Evolutionary conservation across 441 rosid species (phyloP), one percentile per base, ranked within the genome.

Genomic region (Eutrema salsugineum): DNA sequence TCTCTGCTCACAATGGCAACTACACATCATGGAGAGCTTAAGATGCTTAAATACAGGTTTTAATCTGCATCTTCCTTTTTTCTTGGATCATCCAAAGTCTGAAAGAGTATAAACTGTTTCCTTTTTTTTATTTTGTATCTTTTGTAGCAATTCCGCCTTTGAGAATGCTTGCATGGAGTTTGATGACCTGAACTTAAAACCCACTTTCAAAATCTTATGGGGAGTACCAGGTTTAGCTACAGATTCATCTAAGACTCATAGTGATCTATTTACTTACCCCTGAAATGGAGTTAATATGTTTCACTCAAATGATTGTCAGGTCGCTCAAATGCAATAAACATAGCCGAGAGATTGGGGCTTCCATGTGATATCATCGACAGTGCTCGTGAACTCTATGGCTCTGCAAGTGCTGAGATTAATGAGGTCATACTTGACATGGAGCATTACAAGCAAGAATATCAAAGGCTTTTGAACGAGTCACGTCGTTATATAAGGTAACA

Each of bases 121-220:
- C 11, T 38, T 2, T 17, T 6, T 51, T 15, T 17, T 6, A 40
- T 15, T 35, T 69, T 28, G n/a, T 48, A 57, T 75, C 33, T 16
- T 70, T 79, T 73, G 68, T 85, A 95, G 99, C 70, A 84, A 92
- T 66, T 80, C 82, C 54, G 79, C 78, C 58, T 92, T 95, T 40
- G 99, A 95, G 81, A 92, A 95, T 82, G 98, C 99, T 73, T 95
- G 94, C 78, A 85, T 95, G 99, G 99, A 92, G 88, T 95, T 91
- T 63, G 98, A 92, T 81, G 97, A 92, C 73, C 88, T 81, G 67
- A 92, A 92, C 68, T 79, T 92, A 66, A 88, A 83, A 81, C 98
- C 99, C 55, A 92, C 98, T 69, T 92, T 87, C 84, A 90, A 83
- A 82, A 84, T 91, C 53, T 76, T 89, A 35, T 87, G 97, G 99